These are phyloP conservation scores for Nakaseomyces uthaithaninus DNA, from an alignment of 1,139 yeast genomes.

Conservation along the genomic window DNA sequence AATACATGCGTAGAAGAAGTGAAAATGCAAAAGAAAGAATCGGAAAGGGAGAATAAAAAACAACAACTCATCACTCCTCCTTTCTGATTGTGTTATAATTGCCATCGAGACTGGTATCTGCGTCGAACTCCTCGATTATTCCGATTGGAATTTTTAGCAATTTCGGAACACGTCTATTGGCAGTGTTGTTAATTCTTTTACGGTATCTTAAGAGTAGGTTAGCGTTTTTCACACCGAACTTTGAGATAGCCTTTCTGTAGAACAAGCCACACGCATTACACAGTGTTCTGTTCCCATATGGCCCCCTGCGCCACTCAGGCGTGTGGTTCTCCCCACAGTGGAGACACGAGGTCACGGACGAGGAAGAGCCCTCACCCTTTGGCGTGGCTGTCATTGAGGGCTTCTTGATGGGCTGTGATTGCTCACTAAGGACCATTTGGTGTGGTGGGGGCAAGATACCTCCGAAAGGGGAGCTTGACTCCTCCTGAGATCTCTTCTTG, in stretches of 20 bases:
- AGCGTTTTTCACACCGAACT: slow-evolving; percentile 26
- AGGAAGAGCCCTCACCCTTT: neutral
- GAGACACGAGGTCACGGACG: slow-evolving; percentile 27
- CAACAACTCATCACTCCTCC: neutral
- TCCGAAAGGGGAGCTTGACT: neutral
- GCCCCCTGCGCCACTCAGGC: slow-evolving; percentile 82
- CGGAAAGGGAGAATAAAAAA: neutral
- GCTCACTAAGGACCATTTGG: neutral
- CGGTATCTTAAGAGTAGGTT: slow-evolving; percentile 29
- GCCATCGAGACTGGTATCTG: slow-evolving; percentile 19
- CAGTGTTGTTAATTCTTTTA: slow-evolving; percentile 20
- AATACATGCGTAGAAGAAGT: neutral
- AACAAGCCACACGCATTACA: slow-evolving; percentile 81
- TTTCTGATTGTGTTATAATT: slow-evolving; percentile 17
- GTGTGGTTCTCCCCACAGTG: slow-evolving; percentile 69
- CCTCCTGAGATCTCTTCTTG: slow-evolving; percentile 1
- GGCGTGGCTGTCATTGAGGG: neutral
- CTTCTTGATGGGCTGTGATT: neutral
- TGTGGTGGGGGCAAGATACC: slow-evolving; percentile 1
- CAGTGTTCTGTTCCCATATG: slow-evolving; percentile 62
- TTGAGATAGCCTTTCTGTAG: slow-evolving; percentile 59
- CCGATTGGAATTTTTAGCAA: slow-evolving; percentile 23
- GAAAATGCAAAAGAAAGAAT: neutral
- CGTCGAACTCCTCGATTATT: slow-evolving; percentile 18
- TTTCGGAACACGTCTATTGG: slow-evolving; percentile 28